Evolutionary conservation across 1,139 yeast species (phyloP).

Genomic region (Sugiyamaella pinicola): DNA sequence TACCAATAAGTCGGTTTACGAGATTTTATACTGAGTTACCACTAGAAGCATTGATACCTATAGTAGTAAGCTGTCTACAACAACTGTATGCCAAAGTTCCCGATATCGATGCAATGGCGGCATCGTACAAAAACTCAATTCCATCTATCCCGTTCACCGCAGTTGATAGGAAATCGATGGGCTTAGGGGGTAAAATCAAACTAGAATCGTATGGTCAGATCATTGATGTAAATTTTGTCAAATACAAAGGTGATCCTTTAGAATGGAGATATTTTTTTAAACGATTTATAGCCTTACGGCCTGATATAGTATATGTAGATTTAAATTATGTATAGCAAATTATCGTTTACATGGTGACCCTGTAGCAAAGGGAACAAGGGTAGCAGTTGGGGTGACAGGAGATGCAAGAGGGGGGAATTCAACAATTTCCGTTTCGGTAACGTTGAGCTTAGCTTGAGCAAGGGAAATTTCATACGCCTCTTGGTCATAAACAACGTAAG

Average conservation of each 20-base stretch:
- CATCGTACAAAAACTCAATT: slow-evolving; percentile 18
- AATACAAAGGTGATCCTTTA: slow-evolving; percentile 61
- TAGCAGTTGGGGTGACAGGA: slow-evolving; percentile 27
- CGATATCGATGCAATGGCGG: slow-evolving; percentile 28
- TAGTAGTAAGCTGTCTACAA: slow-evolving; percentile 46
- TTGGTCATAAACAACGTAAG: slow-evolving; percentile 59
- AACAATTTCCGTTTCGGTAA: slow-evolving; percentile 31
- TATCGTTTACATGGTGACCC: slow-evolving; percentile 1
- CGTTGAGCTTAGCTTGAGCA: slow-evolving; percentile 52
- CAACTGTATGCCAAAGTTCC: slow-evolving; percentile 45
- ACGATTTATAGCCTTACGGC: slow-evolving; percentile 53
- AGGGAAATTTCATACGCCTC: slow-evolving; percentile 57
- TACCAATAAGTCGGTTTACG: slow-evolving; percentile 50
- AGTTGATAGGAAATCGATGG: slow-evolving; percentile 51
- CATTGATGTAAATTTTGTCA: slow-evolving; percentile 51
- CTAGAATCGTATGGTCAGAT: slow-evolving; percentile 39
- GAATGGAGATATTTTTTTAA: slow-evolving; percentile 70
- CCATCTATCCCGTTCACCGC: slow-evolving; percentile 47
- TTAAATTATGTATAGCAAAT: slow-evolving; percentile 2
- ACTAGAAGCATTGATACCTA: slow-evolving; percentile 48
- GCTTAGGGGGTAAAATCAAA: slow-evolving; percentile 52
- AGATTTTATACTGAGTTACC: slow-evolving; percentile 52
- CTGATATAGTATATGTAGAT: slow-evolving; percentile 49
- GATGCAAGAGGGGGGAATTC: slow-evolving; percentile 19
- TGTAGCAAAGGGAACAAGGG: slow-evolving; percentile 21